Evolutionary conservation across 2,329 filamentous ascomycete species (phyloP), one percentile per base, ranked within the genome.

Genomic region (Aureobasidium sp.): DNA sequence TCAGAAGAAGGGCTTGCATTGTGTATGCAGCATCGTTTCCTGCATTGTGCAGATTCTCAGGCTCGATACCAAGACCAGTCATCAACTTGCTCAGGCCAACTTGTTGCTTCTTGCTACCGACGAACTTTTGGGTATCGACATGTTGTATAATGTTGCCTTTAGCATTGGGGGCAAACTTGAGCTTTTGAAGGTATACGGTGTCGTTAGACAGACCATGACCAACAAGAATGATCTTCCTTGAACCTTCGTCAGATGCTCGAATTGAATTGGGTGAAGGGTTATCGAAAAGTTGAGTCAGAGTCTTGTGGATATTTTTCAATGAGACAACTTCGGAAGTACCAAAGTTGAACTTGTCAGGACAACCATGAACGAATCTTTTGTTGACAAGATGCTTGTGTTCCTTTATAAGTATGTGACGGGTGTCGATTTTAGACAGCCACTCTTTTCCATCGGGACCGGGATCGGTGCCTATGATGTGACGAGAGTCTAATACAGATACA

Each of bases 341-440:
- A 53, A 71, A 71, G 46, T 66, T 63, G 64, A 71, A 71, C 3
- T 61, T 52, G 27, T 69, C 67, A 13, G 68, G 65, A 62, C 69
- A 70, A 5, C 67, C 68, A 53, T 65, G 63, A 41, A 71, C 58
- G 55, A 65, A 69, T 20, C 55, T 41, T 15, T 61, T 66, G 51
- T 71, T 71, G n/a, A 66, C 41, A 1, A 68, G 64, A 8, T 65
- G 41, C 3, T 52, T 62, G 42, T 71, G 60, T 51, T 71, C 67
- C 10, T 66, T 32, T 26, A 70, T 66, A 15, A 67, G 63, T 23
- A 67, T 66, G 46, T 71, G 69, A 12, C 65, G 64, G 41, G 64
- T 63, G 13, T 65, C 63, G 27, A 71, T 69, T 13, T 68, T 65
- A 2, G 34, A 41, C 26, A 70, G 34, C 61, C 62, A 65, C 5